Evolutionary conservation across 2,329 filamentous ascomycete species (phyloP), one percentile per base, ranked within the genome.

Genomic region (Ceratocystis ficicola): DNA sequence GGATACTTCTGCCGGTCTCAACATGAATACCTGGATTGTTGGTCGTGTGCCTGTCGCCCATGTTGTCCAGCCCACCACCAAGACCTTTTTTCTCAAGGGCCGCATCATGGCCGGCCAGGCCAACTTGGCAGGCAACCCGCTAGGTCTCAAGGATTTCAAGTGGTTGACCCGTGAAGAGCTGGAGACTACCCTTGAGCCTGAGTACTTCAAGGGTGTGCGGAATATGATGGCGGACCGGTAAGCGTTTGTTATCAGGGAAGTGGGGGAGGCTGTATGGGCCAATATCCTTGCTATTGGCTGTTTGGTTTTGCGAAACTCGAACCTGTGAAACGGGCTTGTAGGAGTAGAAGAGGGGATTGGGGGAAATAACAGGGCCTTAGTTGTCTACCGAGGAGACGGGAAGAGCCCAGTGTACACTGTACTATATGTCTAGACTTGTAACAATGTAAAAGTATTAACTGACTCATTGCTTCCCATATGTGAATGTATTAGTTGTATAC

Each of bases 1-100:
- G 28, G 80, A 86, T 64, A 81, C 89, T 71, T 80, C 90, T 2
- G 91, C 87, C 8, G 94, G 94, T 67, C 78, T 89, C 68, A 95
- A 99, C 81, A 97, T 99, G 92, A 97, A 97, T 79, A 96, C 91
- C 65, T 99, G 94, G 92, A 84, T 97, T 71, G 89, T 99, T 63
- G 93, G 91, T 68, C 91, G 91, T 71, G 88, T 88, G 67, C 94
- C 94, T 10, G 83, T 96, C 67, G 93, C 92, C 30, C 88, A 96
- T 77, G 77, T 88, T 72, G 80, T 89, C 70, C 71, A 74, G 70
- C 77, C 81, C 66, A 90, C 89, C 65, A 83, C 88, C 72, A 96
- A 96, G 81, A 86, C 86, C 1, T 99, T 99, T 77, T 96, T 95
- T 81, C 84, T 97, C 80, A 97, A 97, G 81, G 89, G 86, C 63